Percentiles rank a stretch among this genome's conserved stretches.
Evolutionary conservation across 1,284 basidiomycete genomes (phyloP).

Genomic region (Leccinum glutinopallens): DNA sequence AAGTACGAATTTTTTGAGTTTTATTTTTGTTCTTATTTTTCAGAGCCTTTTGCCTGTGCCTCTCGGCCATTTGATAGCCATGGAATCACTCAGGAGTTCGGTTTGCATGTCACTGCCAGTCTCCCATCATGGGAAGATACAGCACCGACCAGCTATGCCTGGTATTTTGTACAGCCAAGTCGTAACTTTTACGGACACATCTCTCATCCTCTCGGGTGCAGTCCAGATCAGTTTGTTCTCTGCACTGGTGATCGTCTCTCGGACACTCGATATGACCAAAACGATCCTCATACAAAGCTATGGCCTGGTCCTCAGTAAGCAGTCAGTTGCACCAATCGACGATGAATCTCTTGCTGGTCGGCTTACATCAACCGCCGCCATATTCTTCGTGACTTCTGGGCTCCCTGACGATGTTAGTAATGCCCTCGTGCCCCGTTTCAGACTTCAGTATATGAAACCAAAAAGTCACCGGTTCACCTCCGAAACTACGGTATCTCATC

Average conservation of each 20-base stretch:
- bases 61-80: background rate
- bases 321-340: background rate
- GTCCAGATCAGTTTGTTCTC: background rate
- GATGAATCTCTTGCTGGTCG: background rate
- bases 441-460: background rate
- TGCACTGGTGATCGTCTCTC: background rate
- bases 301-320: background rate
- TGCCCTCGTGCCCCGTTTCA: background rate
- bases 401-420: background rate
- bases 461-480: background rate
- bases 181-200: background rate
- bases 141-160: background rate
- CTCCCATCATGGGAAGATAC: background rate
- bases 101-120: background rate
- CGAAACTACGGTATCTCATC: background rate
- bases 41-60: background rate
- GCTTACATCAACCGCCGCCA: background rate
- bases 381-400: background rate
- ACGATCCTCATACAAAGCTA: background rate
- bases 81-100: background rate
- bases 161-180: background rate
- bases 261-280: background rate
- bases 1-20: background rate
- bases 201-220: background rate
- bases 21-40: background rate